Evolutionary conservation across 163 green algal species (phyloP).

Genomic region (Scenedesmus sp.): DNA sequence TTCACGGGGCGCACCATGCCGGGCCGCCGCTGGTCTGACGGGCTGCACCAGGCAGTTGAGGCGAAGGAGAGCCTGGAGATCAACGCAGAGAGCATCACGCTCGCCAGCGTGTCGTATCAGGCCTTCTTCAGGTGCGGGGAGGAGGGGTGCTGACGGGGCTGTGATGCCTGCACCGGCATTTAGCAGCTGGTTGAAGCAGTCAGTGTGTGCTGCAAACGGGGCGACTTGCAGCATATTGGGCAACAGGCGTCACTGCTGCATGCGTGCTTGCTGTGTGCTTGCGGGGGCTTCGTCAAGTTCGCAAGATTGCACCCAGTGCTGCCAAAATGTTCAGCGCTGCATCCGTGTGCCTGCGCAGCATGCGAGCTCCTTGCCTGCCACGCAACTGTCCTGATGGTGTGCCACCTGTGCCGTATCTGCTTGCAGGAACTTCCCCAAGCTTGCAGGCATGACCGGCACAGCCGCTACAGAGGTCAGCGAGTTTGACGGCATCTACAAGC

Average conservation of each 20-base stretch:
- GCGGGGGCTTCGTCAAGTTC: no score
- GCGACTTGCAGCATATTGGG: background rate
- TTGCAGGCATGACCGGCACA: conserved; percentile 97
- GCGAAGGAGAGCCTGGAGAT: conserved; percentile 97
- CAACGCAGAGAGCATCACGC: conserved; percentile 95
- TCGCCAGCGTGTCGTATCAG: conserved; percentile 98
- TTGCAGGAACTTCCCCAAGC: conserved; percentile 83
- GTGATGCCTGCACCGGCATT: background rate
- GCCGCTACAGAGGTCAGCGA: conserved; percentile 93
- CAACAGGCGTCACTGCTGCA: background rate
- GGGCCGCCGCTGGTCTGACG: conserved; percentile 94
- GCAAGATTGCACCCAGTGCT: no score
- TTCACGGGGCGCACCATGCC: conserved; percentile 98
- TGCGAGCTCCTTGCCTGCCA: no score
- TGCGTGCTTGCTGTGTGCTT: background rate
- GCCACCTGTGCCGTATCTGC: background rate
- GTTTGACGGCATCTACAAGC: conserved; percentile 96
- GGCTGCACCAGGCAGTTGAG: conserved; percentile 97
- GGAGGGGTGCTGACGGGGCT: background rate
- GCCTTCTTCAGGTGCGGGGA: conserved; percentile 73
- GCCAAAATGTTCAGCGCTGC: no score
- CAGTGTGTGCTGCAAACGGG: no score
- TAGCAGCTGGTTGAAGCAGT: background rate
- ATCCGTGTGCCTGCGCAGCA: no score
- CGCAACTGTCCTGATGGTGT: background rate